Conservation (phyloP, 2,329 filamentous ascomycete species). For the Fusarium incarnatum region DNA sequence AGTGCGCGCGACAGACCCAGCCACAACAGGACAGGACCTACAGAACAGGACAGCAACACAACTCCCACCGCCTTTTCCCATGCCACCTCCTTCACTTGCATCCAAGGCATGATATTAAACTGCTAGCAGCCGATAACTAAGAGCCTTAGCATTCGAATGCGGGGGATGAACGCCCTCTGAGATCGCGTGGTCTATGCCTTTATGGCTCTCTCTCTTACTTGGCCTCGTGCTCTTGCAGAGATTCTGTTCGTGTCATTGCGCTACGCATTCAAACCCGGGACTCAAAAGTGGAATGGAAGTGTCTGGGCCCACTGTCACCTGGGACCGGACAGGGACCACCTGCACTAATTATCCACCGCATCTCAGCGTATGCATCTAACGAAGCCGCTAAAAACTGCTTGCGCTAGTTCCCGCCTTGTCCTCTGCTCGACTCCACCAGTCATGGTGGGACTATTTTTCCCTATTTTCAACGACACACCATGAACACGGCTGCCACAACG, state of each 20-base stretch:
- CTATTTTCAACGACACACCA: conserved; percentile 48
- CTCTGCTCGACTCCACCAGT: conserved; percentile 28
- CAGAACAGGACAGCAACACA: not conserved
- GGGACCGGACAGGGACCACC: conserved; percentile 7
- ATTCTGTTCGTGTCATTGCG: conserved; percentile 15
- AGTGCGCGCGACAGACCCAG: conserved; percentile 24
- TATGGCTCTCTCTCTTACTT: conserved; percentile 7
- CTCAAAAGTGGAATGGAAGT: conserved; percentile 25
- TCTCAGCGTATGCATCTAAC: conserved; percentile 47
- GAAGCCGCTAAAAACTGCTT: conserved; percentile 43
- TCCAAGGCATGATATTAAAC: not conserved
- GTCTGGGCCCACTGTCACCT: conserved; percentile 23
- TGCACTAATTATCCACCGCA: conserved; percentile 19
- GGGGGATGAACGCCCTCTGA: conserved; percentile 6
- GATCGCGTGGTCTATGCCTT: conserved; percentile 17
- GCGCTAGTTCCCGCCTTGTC: conserved; percentile 49
- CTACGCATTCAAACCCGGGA: conserved; percentile 13
- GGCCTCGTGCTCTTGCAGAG: conserved; percentile 24
- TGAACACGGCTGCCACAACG: conserved; percentile 39
- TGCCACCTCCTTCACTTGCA: conserved; percentile 11
- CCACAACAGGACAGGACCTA: conserved; percentile 5
- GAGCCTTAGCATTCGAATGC: conserved; percentile 5
- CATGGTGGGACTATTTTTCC: conserved; percentile 43
- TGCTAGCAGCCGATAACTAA: not conserved
- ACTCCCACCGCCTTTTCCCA: conserved; percentile 40